These are phyloP conservation scores for Chlamydomonas incerta DNA, from an alignment of 139 green algal species.

Conservation along the genomic window DNA sequence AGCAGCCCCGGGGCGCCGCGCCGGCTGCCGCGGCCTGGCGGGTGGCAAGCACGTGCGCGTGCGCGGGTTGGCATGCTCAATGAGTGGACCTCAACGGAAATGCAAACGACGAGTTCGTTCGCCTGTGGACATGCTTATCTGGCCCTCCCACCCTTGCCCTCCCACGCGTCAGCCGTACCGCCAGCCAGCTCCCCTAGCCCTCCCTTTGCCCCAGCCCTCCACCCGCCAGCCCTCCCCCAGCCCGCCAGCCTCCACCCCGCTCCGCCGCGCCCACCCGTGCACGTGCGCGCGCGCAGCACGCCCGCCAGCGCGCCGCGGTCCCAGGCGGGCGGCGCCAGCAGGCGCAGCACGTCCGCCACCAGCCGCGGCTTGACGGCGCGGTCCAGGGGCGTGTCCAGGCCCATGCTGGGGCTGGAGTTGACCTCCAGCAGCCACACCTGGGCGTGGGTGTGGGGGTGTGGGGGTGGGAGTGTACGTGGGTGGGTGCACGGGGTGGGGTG, in stretches of 20 bases:
- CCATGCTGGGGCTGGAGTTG: constrained; percentile 75
- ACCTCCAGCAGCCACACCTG: constrained; percentile 79
- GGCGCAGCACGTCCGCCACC: constrained; percentile 45
- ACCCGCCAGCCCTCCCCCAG: background rate
- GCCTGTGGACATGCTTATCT: no score
- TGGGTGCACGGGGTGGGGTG: no score
- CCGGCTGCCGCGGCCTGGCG: constrained; percentile 16
- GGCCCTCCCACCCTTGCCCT: no score
- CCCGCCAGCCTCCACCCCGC: background rate
- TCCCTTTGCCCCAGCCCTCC: background rate
- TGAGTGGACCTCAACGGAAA: no score
- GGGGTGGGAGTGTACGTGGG: no score
- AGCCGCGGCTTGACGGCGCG: constrained; percentile 53
- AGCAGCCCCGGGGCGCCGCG: constrained; percentile 32
- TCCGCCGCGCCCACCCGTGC: background rate
- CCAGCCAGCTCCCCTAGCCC: no score
- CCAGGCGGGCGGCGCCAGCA: constrained; percentile 58
- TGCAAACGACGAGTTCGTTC: no score
- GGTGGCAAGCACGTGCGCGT: no score
- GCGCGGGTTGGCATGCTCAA: no score
- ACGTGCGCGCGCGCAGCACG: constrained; percentile 33
- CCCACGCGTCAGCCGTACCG: no score
- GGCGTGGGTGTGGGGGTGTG: no score
- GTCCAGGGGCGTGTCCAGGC: constrained; percentile 64
- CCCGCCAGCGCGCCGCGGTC: constrained; percentile 49